These are phyloP conservation scores for Entonaema liquescens DNA, from an alignment of 495 filamentous ascomycete genomes.

Conservation along the genomic window DNA sequence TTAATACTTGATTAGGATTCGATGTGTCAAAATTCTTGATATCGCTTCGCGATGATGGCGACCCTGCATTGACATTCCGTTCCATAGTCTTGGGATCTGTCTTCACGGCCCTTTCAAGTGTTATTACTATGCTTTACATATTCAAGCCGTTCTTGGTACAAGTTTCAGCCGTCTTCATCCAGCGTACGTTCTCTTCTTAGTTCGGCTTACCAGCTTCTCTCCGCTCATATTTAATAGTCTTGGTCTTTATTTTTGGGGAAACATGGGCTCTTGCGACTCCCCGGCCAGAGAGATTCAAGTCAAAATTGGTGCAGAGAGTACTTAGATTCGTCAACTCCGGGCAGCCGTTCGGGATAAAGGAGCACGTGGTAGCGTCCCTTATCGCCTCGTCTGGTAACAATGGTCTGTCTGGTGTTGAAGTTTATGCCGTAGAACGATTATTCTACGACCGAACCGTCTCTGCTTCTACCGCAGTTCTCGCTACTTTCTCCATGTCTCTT, in stretches of 20 bases:
- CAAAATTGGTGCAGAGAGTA: slow-evolving; percentile 10
- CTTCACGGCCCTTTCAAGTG: slow-evolving; percentile 57
- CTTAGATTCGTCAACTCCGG: slow-evolving; percentile 22
- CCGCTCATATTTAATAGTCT: slow-evolving; percentile 45
- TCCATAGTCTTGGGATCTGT: slow-evolving; percentile 54
- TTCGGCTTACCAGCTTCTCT: not conserved
- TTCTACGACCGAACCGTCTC: slow-evolving; percentile 27
- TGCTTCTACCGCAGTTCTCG: slow-evolving; percentile 24
- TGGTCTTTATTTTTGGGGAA: slow-evolving; percentile 43
- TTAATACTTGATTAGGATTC: slow-evolving; percentile 9
- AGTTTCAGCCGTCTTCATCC: slow-evolving; percentile 24
- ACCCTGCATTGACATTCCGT: slow-evolving; percentile 57
- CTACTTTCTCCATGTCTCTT: slow-evolving; percentile 40
- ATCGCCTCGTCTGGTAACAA: slow-evolving; percentile 30
- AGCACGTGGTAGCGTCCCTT: slow-evolving; percentile 29
- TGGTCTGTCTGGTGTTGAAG: slow-evolving; percentile 24
- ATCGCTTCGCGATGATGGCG: slow-evolving; percentile 56
- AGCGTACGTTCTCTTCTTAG: slow-evolving; percentile 12
- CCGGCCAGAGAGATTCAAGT: slow-evolving; percentile 16
- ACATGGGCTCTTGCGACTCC: slow-evolving; percentile 24
- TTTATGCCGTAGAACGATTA: slow-evolving; percentile 20
- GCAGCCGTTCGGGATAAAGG: slow-evolving; percentile 25
- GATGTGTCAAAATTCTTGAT: slow-evolving; percentile 45
- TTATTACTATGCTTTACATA: slow-evolving; percentile 48
- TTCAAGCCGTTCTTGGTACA: slow-evolving; percentile 28